A percentile compares a stretch with the other conserved stretches of the same genome.
These are phyloP conservation scores for Escallonia herrerae DNA, from an alignment of 129 eudicot species.

Conservation along the genomic window DNA sequence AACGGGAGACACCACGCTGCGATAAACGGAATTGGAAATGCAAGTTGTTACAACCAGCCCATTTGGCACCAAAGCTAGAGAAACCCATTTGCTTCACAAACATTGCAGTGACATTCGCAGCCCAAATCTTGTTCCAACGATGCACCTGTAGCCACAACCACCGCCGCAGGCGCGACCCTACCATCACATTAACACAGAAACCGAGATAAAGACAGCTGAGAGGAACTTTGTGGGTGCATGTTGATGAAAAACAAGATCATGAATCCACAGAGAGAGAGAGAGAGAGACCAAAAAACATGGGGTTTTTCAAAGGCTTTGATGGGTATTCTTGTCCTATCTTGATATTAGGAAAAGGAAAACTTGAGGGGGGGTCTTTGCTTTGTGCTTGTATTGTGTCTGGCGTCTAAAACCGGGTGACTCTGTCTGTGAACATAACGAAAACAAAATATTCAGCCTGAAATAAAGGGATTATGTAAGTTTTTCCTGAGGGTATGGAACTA, in stretches of 20 bases:
- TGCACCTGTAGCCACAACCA: not conserved
- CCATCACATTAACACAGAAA: not conserved
- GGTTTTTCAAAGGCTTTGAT: slow-evolving; percentile 7
- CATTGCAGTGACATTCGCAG: not conserved
- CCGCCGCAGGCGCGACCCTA: slow-evolving; percentile 6
- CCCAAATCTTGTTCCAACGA: too few relatives aligned
- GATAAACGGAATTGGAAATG: slow-evolving; percentile 1
- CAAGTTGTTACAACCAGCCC: slow-evolving; percentile 5
- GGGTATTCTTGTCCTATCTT: slow-evolving; percentile 32
- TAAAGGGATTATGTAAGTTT: too few relatives aligned
- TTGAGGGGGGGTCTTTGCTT: slow-evolving; percentile 2
- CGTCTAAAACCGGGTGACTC: not conserved
- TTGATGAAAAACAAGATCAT: not conserved
- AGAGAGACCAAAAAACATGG: too few relatives aligned
- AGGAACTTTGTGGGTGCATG: not conserved
- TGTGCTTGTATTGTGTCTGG: slow-evolving; percentile 3
- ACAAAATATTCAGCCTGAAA: too few relatives aligned
- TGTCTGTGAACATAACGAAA: too few relatives aligned
- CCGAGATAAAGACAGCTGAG: slow-evolving; percentile 1
- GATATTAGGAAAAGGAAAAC: slow-evolving; percentile 2
- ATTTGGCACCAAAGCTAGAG: slow-evolving; percentile 8
- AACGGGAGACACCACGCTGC: slow-evolving; percentile 7
- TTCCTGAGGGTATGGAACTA: too few relatives aligned
- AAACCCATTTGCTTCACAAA: slow-evolving; percentile 4
- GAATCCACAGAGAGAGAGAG: not conserved